These are phyloP conservation scores for Aspergillus sp. DNA, from an alignment of 2,329 filamentous ascomycete species.

Conservation along the genomic window DNA sequence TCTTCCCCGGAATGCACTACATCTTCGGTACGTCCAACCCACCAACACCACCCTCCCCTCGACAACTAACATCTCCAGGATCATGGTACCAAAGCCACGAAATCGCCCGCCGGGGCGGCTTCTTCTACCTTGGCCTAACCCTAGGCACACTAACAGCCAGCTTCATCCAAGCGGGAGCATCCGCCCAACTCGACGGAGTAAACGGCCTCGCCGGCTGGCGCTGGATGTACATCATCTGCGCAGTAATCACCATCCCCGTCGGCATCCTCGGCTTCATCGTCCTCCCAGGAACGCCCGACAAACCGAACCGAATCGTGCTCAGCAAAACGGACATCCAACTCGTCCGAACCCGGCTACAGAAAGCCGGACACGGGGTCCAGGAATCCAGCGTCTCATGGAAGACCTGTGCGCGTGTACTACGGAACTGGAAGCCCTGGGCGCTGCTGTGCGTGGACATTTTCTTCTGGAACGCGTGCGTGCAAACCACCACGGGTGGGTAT, in stretches of 20 bases:
- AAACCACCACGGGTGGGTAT: conserved; percentile 53
- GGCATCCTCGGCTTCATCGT: conserved; percentile 55
- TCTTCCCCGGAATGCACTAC: conserved; percentile 42
- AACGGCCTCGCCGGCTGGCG: conserved; percentile 53
- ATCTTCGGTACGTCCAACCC: conserved; percentile 29
- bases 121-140: conserved; percentile 55
- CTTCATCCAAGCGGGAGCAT: conserved; percentile 51
- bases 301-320: conserved; percentile 52
- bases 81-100: conserved; percentile 55
- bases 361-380: no score
- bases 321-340: conserved; percentile 51
- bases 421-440: conserved; percentile 53
- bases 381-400: conserved; percentile 28
- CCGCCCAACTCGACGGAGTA: conserved; percentile 45
- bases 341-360: conserved; percentile 48
- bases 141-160: conserved; percentile 57
- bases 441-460: conserved; percentile 55
- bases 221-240: conserved; percentile 61
- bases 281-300: conserved; percentile 54
- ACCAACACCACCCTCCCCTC: no score
- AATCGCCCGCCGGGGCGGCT: conserved; percentile 51
- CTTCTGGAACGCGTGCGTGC: conserved; percentile 59
- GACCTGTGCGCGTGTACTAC: conserved; percentile 37
- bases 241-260: conserved; percentile 58
- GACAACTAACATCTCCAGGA: conserved; percentile 11